These are phyloP conservation scores for Tolypocladium nubicola DNA, from an alignment of 2,329 filamentous ascomycete genomes.

Conservation along the genomic window DNA sequence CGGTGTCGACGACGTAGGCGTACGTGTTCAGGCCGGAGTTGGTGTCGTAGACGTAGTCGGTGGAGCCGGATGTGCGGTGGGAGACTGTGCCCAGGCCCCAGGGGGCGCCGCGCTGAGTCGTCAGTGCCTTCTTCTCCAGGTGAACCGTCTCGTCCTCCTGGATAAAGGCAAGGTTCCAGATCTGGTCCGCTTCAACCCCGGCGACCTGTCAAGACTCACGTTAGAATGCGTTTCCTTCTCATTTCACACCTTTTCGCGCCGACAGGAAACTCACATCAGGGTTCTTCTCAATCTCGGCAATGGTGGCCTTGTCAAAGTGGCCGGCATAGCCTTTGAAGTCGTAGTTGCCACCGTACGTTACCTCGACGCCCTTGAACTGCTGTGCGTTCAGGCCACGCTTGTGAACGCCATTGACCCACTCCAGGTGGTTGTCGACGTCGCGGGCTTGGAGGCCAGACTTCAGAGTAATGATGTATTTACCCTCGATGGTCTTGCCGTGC, in stretches of 20 bases:
- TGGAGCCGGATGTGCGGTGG: conserved; percentile 13
- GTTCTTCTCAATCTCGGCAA: conserved; percentile 28
- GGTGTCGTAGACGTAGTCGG: conserved; percentile 38
- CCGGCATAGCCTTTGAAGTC: conserved; percentile 31
- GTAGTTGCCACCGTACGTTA: conserved; percentile 16
- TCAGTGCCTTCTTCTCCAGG: conserved; percentile 14
- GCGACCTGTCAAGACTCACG: conserved; percentile 12
- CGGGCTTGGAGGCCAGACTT: conserved; percentile 35
- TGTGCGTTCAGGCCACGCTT: conserved; percentile 42
- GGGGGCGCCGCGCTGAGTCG: conserved; percentile 17
- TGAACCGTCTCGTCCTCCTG: conserved; percentile 3
- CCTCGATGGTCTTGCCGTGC: conserved; percentile 18
- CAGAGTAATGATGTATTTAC: conserved; percentile 52
- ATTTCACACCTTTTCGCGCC: neutral
- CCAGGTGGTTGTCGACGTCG: conserved; percentile 35
- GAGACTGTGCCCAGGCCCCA: conserved; percentile 23
- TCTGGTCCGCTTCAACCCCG: conserved; percentile 16
- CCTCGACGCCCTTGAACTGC: conserved; percentile 24
- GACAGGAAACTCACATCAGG: conserved; percentile 24
- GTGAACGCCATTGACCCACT: conserved; percentile 38
- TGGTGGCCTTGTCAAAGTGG: conserved; percentile 27
- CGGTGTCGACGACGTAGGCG: conserved; percentile 53
- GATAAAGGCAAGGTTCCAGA: conserved; percentile 17
- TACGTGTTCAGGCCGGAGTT: conserved; percentile 40
- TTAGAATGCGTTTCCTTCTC: neutral